Base-by-base conservation (phyloP, 768 basidiomycete genomes). In the Mycena galericulata region DNA sequence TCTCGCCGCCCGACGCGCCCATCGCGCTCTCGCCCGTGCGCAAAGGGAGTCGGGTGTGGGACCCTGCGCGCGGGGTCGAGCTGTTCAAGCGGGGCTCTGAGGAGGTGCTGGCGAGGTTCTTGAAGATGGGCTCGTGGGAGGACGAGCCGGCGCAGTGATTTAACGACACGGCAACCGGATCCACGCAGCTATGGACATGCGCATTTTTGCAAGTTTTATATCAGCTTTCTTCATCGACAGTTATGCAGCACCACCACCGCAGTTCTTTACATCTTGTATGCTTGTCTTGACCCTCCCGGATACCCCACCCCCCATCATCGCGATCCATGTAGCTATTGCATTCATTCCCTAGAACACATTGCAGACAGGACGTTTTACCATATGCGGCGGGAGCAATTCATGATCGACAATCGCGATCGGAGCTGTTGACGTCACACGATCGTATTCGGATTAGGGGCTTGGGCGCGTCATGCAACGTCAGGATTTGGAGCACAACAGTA, bases 11-110 rank as follows among this genome's bases (percentile, higher is more conserved):
- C 27, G 87, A 87, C 47, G 79, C 77, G 10, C 77, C 78, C 26
- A 74, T 81, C 10, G 61, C 77, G 40, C 65, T 78, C 20, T 75
- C 80, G 12, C 78, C 84, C 3, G 56, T 76, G 40, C 78, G 81
- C 54, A 88, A 86, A 72, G 84, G 85, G 24, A 87, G 85, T 3
- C 86, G 94, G 24, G 90, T 92, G 6, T 97, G 92, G 90, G 95
- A 96, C 76, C 95, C 95, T 20, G 89, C 90, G 12, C 89, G 95
- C 24, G 92, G 91, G 47, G 90, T 96, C 3, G 95, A 97, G 66
- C 73, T 92, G 43, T 95, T 96, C 81, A 96, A 95, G 78, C 88
- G 88, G 57, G 92, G 92, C 17, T 95, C 94, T 2, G 95, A 97
- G 77, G 92, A 96, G 73, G 94, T 96, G 27, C 83, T 97, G 30